Evolutionary conservation across 257 asterid species (phyloP).

Genomic region (Forsythia suspensa): DNA sequence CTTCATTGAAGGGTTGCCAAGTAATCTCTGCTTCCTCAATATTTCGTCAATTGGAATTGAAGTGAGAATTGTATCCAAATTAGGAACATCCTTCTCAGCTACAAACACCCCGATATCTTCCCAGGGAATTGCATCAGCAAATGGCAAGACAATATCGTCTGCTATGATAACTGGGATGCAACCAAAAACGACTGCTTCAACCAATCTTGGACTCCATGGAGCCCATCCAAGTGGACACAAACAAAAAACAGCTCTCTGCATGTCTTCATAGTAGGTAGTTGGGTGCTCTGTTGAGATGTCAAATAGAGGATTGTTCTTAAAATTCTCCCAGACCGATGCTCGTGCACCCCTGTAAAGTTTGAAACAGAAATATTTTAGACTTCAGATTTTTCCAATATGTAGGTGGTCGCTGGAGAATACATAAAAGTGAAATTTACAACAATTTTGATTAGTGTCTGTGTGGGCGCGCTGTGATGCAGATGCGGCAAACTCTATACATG

Average conservation of each 20-base stretch:
- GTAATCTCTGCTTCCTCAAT: slow-evolving; percentile 68
- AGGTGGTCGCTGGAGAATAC: too few relatives aligned
- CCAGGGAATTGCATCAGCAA: slow-evolving; percentile 66
- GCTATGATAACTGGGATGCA: slow-evolving; percentile 89
- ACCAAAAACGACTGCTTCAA: slow-evolving; percentile 82
- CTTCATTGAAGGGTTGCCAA: slow-evolving; percentile 55
- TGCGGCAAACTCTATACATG: too few relatives aligned
- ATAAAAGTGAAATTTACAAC: too few relatives aligned
- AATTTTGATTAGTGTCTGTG: too few relatives aligned
- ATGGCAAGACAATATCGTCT: slow-evolving; percentile 79
- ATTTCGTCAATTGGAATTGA: slow-evolving; percentile 46
- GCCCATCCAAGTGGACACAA: slow-evolving; percentile 94
- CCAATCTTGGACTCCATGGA: slow-evolving; percentile 87
- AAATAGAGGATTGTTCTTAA: slow-evolving; percentile 78
- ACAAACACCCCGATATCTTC: slow-evolving; percentile 51
- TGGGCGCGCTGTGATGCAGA: too few relatives aligned
- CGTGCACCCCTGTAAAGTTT: slow-evolving; percentile 66
- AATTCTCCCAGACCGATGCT: slow-evolving; percentile 90
- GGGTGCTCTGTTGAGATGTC: slow-evolving; percentile 88
- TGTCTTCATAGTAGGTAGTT: slow-evolving; percentile 76
- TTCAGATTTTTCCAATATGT: neutral
- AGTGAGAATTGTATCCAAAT: slow-evolving; percentile 54
- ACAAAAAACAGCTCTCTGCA: slow-evolving; percentile 82
- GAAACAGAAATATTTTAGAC: neutral
- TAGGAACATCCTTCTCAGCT: slow-evolving; percentile 53